Evolutionary conservation across 140 eudicot genomes (phyloP).

Genomic region (Senecio squalidus): DNA sequence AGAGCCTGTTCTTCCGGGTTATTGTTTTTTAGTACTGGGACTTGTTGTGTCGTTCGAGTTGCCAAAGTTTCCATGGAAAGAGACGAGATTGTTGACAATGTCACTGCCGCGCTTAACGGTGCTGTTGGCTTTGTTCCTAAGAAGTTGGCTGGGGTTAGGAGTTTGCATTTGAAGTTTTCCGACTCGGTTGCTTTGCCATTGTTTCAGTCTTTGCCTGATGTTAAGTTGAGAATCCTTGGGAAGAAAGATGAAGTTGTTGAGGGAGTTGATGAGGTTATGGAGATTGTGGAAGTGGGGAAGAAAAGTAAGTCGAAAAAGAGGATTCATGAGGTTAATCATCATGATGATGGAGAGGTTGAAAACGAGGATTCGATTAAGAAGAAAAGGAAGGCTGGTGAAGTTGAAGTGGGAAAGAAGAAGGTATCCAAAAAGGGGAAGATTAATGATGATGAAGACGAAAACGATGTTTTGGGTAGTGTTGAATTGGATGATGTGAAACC

Average conservation of each 20-base stretch:
- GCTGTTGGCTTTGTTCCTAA: constrained; percentile 41
- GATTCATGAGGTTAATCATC: constrained; percentile 64
- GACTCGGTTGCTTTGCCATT: constrained; percentile 83
- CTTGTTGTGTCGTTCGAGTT: constrained; percentile 68
- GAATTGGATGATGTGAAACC: constrained; percentile 16
- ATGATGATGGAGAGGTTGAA: constrained; percentile 26
- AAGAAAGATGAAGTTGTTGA: constrained; percentile 3
- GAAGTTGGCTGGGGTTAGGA: constrained; percentile 60
- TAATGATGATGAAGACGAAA: not conserved
- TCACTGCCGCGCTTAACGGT: constrained; percentile 44
- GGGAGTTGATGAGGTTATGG: not conserved
- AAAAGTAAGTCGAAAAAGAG: constrained; percentile 23
- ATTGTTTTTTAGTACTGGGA: constrained; percentile 56
- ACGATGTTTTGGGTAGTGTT: constrained; percentile 12
- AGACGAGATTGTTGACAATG: constrained; percentile 70
- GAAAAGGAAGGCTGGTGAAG: constrained; percentile 16
- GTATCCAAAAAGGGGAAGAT: constrained; percentile 2
- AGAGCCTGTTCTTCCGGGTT: constrained; percentile 46
- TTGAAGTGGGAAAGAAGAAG: constrained; percentile 10
- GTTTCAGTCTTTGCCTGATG: constrained; percentile 74
- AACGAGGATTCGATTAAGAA: constrained; percentile 13
- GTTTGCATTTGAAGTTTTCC: constrained; percentile 67
- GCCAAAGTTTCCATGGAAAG: constrained; percentile 51
- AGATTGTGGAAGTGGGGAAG: constrained; percentile 5
- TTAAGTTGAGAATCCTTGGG: constrained; percentile 54